These are phyloP conservation scores for Pterulicium gracile DNA, from an alignment of 1,284 basidiomycete species.

Conservation along the genomic window DNA sequence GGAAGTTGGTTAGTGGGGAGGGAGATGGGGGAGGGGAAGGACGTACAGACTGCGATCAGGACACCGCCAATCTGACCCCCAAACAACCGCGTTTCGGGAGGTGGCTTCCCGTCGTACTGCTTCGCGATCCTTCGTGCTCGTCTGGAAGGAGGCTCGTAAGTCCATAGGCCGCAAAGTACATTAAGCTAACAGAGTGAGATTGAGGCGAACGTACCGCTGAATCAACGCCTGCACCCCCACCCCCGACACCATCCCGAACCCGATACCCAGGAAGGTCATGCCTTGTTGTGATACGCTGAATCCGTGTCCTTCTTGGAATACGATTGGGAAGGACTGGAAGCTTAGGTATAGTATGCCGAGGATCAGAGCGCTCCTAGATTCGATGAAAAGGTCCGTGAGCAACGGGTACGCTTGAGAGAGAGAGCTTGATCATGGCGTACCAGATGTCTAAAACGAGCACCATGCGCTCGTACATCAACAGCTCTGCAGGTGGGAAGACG, in stretches of 20 bases:
- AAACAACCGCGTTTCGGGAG: conserved; percentile 60
- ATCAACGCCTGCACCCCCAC: conserved; percentile 25
- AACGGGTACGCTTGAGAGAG: neutral
- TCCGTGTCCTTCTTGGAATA: conserved; percentile 47
- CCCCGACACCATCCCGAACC: conserved; percentile 45
- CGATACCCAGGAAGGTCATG: conserved; percentile 56
- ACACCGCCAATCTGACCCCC: conserved; percentile 63
- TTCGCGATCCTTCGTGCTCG: neutral
- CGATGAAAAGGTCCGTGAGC: neutral
- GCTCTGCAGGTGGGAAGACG: conserved; percentile 25
- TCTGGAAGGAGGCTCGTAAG: no score
- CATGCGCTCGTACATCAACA: conserved; percentile 43
- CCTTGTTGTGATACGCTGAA: conserved; percentile 52
- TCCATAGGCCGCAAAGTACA: no score
- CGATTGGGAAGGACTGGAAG: conserved; percentile 51
- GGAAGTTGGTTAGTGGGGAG: conserved; percentile 20
- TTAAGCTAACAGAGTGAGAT: no score
- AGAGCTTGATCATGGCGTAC: conserved; percentile 20
- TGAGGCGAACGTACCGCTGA: no score
- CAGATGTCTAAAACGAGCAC: conserved; percentile 50
- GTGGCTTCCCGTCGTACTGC: conserved; percentile 37
- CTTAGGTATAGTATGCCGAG: conserved; percentile 48
- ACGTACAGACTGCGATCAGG: conserved; percentile 47
- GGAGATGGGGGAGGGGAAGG: neutral
- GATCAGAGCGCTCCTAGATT: conserved; percentile 36